phyloP scores from a whole-genome alignment of 495 filamentous ascomycete genomes.

The Podospora pseudocomata region DNA sequence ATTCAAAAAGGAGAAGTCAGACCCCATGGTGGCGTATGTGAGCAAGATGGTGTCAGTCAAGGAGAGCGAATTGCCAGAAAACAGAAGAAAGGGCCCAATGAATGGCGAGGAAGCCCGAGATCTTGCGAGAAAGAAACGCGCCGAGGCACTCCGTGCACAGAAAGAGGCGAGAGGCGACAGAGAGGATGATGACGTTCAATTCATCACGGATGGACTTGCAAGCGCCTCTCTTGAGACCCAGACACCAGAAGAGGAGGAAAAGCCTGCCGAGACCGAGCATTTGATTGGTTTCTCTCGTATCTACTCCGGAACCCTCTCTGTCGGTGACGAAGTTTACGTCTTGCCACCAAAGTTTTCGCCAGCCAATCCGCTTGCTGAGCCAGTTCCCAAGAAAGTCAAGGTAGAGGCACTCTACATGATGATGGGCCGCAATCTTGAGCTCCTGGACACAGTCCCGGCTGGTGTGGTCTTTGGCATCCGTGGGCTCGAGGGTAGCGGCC shows the following conservation, averaged over 20 bases:
- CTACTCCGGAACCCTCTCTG: conserved; percentile 83
- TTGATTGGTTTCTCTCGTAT: conserved; percentile 92
- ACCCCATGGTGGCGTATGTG: conserved; percentile 89
- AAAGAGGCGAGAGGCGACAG: conserved; percentile 33
- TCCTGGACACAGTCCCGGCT: conserved; percentile 78
- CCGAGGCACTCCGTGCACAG: conserved; percentile 76
- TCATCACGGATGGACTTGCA: conserved; percentile 33
- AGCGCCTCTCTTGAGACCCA: conserved; percentile 42
- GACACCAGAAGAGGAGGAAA: conserved; percentile 51
- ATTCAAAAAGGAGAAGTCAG: conserved; percentile 63
- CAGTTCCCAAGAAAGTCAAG: conserved; percentile 76
- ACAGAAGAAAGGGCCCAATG: conserved; percentile 71
- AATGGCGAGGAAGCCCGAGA: conserved; percentile 88
- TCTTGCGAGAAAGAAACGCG: conserved; percentile 79
- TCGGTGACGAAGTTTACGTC: conserved; percentile 89
- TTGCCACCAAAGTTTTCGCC: conserved; percentile 89
- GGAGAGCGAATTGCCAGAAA: conserved; percentile 80
- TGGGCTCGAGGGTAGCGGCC: conserved; percentile 76
- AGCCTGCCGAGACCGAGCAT: conserved; percentile 69
- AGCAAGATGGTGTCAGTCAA: conserved; percentile 98
- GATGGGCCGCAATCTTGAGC: conserved; percentile 88
- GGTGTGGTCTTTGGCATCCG: conserved; percentile 96
- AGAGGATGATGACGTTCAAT: conserved; percentile 27
- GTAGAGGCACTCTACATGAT: conserved; percentile 90
- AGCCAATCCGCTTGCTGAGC: conserved; percentile 66